Percentiles rank a stretch among this genome's conserved stretches.
phyloP scores from a whole-genome alignment of 768 basidiomycete species.

The Cystobasidium ongulense region DNA sequence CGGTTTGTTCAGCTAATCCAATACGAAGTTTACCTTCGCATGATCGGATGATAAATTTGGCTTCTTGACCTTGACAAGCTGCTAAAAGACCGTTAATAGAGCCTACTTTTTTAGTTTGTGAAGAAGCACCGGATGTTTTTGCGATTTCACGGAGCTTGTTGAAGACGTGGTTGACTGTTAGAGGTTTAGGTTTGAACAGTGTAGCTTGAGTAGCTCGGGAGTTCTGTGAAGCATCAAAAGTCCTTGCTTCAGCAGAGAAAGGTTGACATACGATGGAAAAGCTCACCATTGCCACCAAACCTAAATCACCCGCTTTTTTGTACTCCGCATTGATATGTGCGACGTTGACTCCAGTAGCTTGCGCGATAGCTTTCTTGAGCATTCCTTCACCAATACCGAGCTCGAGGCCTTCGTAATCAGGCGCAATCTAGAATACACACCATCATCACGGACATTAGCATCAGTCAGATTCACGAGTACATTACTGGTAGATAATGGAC shows the following conservation, averaged over 20 bases:
- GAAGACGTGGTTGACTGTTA: conserved; percentile 84
- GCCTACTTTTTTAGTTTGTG: conserved; percentile 87
- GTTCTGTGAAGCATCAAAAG: conserved; percentile 53
- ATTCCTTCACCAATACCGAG: conserved; percentile 93
- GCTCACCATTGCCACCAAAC: conserved; percentile 85
- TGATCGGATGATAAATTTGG: conserved; percentile 91
- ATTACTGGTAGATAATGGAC: conserved; percentile 39
- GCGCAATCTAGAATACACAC: conserved; percentile 58
- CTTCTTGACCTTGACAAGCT: conserved; percentile 64
- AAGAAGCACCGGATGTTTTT: conserved; percentile 57
- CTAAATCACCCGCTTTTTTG: conserved; percentile 90
- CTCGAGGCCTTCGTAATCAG: conserved; percentile 90
- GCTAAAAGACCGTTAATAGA: conserved; percentile 91
- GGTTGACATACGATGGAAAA: background rate
- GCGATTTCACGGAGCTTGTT: conserved; percentile 85
- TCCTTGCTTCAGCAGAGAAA: background rate
- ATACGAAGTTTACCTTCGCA: conserved; percentile 95
- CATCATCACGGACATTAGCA: background rate
- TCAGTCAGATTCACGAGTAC: background rate
- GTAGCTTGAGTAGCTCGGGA: conserved; percentile 68
- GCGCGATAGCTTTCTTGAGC: conserved; percentile 86
- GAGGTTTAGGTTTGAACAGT: conserved; percentile 83
- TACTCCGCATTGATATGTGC: conserved; percentile 79
- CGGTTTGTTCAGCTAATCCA: conserved; percentile 89
- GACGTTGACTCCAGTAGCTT: conserved; percentile 82